These are phyloP conservation scores for Trichoderma sp. DNA, from an alignment of 2,329 filamentous ascomycete species.

Conservation along the genomic window DNA sequence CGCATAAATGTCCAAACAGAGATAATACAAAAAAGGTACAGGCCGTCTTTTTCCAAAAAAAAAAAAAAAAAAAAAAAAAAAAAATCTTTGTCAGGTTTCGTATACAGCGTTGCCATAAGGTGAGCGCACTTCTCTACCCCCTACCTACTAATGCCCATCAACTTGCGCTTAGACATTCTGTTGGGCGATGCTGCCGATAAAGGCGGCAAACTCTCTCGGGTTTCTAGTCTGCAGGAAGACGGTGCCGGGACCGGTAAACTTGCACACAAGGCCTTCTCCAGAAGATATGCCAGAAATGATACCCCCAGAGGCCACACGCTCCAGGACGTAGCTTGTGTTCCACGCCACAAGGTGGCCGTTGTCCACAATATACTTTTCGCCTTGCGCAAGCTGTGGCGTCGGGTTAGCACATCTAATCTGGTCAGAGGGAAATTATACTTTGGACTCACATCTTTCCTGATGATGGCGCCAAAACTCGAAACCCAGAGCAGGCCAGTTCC, in stretches of 20 bases:
- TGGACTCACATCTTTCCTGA: constrained; percentile 81
- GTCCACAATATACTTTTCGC: constrained; percentile 87
- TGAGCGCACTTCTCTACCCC: background rate
- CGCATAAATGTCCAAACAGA: background rate
- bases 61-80: background rate
- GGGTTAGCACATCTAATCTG: background rate
- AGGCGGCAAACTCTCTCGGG: constrained; percentile 56
- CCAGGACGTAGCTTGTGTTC: constrained; percentile 92
- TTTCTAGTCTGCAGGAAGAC: constrained; percentile 93
- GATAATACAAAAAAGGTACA: background rate
- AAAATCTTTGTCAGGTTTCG: background rate
- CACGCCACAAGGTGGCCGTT: constrained; percentile 93
- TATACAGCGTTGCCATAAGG: background rate
- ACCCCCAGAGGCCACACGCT: constrained; percentile 85
- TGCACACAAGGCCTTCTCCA: constrained; percentile 88
- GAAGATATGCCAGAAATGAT: constrained; percentile 83
- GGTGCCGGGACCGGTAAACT: constrained; percentile 86
- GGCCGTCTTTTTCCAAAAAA: background rate
- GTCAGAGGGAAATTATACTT: background rate
- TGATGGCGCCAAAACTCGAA: constrained; percentile 90
- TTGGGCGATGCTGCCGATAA: constrained; percentile 47
- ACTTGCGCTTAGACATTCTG: constrained; percentile 27
- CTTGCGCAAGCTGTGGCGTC: constrained; percentile 49
- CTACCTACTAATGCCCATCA: background rate
- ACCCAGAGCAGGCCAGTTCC: constrained; percentile 84